A percentile compares a stretch with the other conserved stretches of the same genome.
These are phyloP conservation scores for Ophiostoma sp. DNA, from an alignment of 2,329 filamentous ascomycete genomes.

Conservation along the genomic window DNA sequence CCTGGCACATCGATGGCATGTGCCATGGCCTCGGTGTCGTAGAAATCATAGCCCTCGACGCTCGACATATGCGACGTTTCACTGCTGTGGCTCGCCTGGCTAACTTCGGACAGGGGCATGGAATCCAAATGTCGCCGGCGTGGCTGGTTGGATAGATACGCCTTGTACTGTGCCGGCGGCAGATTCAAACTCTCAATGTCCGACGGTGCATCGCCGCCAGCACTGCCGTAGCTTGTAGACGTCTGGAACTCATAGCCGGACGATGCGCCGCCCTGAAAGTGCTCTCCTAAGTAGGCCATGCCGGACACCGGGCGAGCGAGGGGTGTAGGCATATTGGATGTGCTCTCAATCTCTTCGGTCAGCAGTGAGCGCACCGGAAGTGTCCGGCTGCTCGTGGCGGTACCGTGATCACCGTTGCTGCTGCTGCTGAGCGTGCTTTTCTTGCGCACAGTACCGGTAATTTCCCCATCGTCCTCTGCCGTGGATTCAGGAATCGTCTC, in stretches of 20 bases:
- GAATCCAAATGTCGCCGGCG: conserved; percentile 46
- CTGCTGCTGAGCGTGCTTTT: neutral
- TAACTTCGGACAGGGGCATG: conserved; percentile 45
- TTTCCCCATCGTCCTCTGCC: neutral
- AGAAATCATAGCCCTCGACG: conserved; percentile 61
- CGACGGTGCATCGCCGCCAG: conserved; percentile 27
- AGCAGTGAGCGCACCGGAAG: conserved; percentile 43
- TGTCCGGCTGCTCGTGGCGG: neutral
- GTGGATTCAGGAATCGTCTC: neutral
- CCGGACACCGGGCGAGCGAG: conserved; percentile 45
- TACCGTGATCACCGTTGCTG: neutral
- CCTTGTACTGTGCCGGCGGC: conserved; percentile 42
- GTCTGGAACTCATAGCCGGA: neutral
- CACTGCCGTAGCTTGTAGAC: neutral
- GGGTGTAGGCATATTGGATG: conserved; percentile 57
- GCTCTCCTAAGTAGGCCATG: conserved; percentile 10
- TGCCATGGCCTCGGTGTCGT: conserved; percentile 51
- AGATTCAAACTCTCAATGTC: conserved; percentile 49
- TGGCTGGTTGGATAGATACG: conserved; percentile 30
- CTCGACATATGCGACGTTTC: conserved; percentile 42
- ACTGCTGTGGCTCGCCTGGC: conserved; percentile 43
- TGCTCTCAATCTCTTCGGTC: conserved; percentile 54
- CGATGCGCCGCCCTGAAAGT: neutral
- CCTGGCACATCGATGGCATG: conserved; percentile 50
- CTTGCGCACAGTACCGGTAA: neutral